Evolutionary conservation across 768 basidiomycete species (phyloP), one percentile per base, ranked within the genome.

Genomic region (Amanita phalloides): DNA sequence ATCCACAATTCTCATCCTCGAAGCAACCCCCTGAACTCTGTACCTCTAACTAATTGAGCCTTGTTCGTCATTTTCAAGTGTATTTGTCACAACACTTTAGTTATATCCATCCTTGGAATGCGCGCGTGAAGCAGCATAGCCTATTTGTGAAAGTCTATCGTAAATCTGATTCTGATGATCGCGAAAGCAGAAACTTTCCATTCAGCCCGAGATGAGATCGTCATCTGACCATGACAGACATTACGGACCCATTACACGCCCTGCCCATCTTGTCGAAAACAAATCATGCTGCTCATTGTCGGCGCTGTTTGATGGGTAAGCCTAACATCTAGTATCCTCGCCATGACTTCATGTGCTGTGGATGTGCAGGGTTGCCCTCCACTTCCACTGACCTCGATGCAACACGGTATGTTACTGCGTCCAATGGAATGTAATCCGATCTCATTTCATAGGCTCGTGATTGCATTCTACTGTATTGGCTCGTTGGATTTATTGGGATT

Each of bases 401-500:
- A 26, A 85, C 84, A 46, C 77, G 87, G 90, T 87, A 54, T 58
- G 55, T 49, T 17, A 13, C 32, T 7, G 23, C 48, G 9, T 49
- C 33, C 23, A 20, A 11, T 5, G 17, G 53, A 54, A 58, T 58
- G 32, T 56, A 46, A 28, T 14, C 49, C 44, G 46, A 56, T 55
- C 52, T 32, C 44, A 47, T 42, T 49, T 28, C 21, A 47, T 39
- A 96, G 94, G 60, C 71, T 95, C 61, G 90, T 89, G 3, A 62
- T 96, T 45, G 82, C 75, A 14, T 97, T 92, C 70, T 99, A 98
- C 64, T 91, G 87, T 58, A 69, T 98, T 17, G 86, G 91, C 0
- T 75, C 80, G 0, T 69, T 99, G 33, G 94, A 97, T 60, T 67
- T 98, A 28, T 73, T 92, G 8, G 81, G 75, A 2, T 62, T 68